These are phyloP conservation scores for Syzygium jambos DNA, from an alignment of 345 rosid genomes.

Conservation along the genomic window DNA sequence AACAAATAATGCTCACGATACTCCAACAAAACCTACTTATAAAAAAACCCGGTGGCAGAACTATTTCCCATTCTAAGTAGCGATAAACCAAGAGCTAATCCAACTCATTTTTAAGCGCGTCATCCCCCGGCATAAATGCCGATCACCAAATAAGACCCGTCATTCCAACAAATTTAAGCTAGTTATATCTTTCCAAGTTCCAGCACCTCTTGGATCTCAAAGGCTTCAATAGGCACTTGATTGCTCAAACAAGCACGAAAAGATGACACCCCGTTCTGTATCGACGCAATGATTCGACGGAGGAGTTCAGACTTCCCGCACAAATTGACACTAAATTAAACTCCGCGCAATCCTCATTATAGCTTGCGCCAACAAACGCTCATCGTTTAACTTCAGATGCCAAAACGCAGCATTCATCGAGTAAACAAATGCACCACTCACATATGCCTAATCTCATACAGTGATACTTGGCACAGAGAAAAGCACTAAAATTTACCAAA, in stretches of 20 bases:
- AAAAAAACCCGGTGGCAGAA: background rate
- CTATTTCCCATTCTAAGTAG: background rate
- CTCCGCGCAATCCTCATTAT: background rate
- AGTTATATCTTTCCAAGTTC: background rate
- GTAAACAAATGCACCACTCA: background rate
- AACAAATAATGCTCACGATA: background rate
- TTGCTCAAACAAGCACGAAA: background rate
- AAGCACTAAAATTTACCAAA: background rate
- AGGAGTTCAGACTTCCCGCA: background rate
- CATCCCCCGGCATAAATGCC: background rate
- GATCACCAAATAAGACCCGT: background rate
- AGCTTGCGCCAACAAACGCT: background rate
- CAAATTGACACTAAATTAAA: background rate
- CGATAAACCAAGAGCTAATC: background rate
- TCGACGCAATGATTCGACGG: background rate
- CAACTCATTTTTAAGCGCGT: background rate
- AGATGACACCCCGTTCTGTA: background rate
- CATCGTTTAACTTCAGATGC: background rate
- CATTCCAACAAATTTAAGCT: background rate
- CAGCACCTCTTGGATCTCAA: accelerated
- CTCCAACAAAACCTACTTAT: background rate
- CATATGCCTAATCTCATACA: background rate
- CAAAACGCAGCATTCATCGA: background rate
- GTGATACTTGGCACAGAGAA: background rate
- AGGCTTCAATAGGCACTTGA: background rate